phyloP scores from a whole-genome alignment of 192 early-diverging fungal genomes.

The Chytriomyces sp. region DNA sequence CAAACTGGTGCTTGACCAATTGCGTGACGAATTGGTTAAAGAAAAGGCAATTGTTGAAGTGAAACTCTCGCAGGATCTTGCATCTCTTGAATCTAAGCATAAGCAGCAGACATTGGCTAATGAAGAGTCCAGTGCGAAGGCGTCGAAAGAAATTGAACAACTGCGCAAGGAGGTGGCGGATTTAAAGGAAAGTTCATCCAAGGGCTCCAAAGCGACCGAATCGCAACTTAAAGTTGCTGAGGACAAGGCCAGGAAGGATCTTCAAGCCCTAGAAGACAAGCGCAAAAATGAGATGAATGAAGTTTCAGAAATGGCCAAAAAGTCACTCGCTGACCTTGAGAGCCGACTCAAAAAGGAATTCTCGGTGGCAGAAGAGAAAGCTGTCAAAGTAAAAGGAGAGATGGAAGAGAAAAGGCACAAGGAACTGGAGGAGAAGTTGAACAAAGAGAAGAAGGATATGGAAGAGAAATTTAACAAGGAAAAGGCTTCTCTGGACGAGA shows the following conservation, averaged over 20 bases:
- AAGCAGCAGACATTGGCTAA: conserved; percentile 18
- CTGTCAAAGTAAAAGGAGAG: conserved; percentile 13
- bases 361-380: conserved; percentile 1
- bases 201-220: conserved; percentile 55
- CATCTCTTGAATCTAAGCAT: neutral
- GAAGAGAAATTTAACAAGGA: conserved; percentile 47
- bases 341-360: conserved; percentile 8
- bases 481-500: conserved; percentile 48
- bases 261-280: conserved; percentile 50
- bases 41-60: conserved; percentile 4
- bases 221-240: conserved; percentile 53
- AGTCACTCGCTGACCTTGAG: conserved; percentile 4
- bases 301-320: neutral
- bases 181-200: conserved; percentile 1
- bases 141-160: conserved; percentile 11
- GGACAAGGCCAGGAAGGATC: conserved; percentile 47
- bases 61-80: neutral
- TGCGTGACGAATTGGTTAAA: neutral
- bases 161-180: conserved; percentile 23
- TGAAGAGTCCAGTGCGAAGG: conserved; percentile 15
- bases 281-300: conserved; percentile 49
- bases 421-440: conserved; percentile 21
- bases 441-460: conserved; percentile 29
- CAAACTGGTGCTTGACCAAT: neutral
- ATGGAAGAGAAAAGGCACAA: conserved; percentile 32